Evolutionary conservation across 441 rosid species (phyloP).

Genomic region (Corymbia citriodora): DNA sequence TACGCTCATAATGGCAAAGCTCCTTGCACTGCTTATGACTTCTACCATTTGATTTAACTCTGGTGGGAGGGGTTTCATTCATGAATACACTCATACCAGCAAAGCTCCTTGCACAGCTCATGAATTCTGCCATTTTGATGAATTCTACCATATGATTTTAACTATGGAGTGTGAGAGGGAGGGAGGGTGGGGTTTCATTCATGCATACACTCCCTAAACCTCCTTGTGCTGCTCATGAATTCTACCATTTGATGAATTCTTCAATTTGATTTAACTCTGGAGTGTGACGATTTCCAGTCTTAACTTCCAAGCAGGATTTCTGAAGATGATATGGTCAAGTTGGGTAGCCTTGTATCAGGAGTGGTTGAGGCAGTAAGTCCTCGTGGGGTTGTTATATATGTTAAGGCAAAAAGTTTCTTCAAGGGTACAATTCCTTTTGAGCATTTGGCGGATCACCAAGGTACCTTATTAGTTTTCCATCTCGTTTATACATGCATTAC

Average conservation of each 20-base stretch:
- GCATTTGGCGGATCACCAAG: constrained; percentile 93
- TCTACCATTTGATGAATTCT: not conserved
- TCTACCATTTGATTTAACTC: not conserved
- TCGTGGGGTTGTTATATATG: constrained; percentile 49
- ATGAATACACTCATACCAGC: not conserved
- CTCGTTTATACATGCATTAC: not conserved
- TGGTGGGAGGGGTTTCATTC: not conserved
- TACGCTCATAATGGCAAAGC: not conserved
- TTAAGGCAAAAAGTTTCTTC: constrained; percentile 49
- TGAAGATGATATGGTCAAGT: constrained; percentile 69
- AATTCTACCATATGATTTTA: not conserved
- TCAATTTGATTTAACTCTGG: not conserved
- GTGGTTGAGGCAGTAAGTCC: constrained; percentile 69
- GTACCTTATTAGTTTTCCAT: constrained; percentile 33
- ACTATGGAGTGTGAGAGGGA: not conserved
- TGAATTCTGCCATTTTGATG: not conserved
- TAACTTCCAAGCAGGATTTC: constrained; percentile 46
- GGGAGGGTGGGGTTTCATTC: not conserved
- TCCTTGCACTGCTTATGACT: not conserved
- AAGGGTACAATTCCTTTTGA: constrained; percentile 76
- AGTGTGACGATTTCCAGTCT: not conserved
- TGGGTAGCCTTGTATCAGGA: constrained; percentile 81
- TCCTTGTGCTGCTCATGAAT: not conserved
- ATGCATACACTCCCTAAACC: not conserved
- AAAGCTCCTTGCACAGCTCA: not conserved